Conservation (phyloP, 768 basidiomycete species). For the Kwoniella newhampshirensis region DNA sequence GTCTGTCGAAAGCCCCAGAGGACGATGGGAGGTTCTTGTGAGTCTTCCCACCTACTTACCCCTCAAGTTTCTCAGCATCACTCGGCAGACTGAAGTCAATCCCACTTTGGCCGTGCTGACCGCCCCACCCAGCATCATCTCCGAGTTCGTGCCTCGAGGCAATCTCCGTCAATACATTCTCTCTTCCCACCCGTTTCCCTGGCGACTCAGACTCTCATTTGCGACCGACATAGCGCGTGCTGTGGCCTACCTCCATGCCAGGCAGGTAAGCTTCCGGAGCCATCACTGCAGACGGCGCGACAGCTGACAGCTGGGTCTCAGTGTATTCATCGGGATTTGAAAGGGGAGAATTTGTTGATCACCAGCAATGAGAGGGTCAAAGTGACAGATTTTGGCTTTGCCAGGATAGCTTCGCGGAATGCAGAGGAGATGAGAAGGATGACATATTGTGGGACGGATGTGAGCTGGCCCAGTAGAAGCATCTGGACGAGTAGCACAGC, state of each 20-base stretch:
- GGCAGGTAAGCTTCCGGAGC: constrained; percentile 61
- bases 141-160: constrained; percentile 73
- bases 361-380: constrained; percentile 92
- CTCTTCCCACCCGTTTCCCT: constrained; percentile 73
- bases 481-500: background rate
- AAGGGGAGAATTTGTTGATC: constrained; percentile 95
- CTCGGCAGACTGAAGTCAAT: too few species aligned
- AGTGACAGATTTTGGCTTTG: constrained; percentile 98
- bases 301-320: constrained; percentile 23
- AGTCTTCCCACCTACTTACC: constrained; percentile 53
- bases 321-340: constrained; percentile 70
- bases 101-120: background rate
- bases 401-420: constrained; percentile 86
- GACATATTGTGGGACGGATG: constrained; percentile 56
- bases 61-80: too few species aligned
- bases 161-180: constrained; percentile 90
- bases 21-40: constrained; percentile 47
- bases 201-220: constrained; percentile 90
- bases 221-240: constrained; percentile 92
- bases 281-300: background rate
- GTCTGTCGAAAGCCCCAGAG: constrained; percentile 54
- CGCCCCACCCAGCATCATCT: constrained; percentile 74
- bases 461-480: constrained; percentile 23
- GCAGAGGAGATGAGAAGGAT: constrained; percentile 69
- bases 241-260: constrained; percentile 93